Base-by-base conservation (phyloP, 2,329 filamentous ascomycete genomes). In the Trichoderma gracile region DNA sequence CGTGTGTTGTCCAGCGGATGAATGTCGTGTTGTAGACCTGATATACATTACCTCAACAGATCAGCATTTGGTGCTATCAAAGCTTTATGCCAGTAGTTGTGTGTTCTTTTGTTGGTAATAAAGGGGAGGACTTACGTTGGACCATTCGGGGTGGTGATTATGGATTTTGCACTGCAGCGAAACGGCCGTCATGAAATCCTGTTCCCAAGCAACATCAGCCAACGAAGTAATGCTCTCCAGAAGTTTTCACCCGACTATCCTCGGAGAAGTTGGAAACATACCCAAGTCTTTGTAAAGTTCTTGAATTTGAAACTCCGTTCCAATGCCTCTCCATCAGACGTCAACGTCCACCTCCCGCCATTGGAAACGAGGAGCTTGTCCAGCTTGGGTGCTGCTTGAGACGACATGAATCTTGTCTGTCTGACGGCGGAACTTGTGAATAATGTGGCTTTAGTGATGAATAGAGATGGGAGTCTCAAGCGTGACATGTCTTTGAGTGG, bases 61-160 rank as follows among this genome's bases (percentile, higher is more conserved):
- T 30, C 8, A 30, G 27, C 27, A 30, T 30, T 9, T 30, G 27
- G 5, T 30, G 27, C 25, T 25, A 3, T 25, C 5, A 25, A 25
- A 25, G 25, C 25, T 25, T 25, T 25, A 3, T 3, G 25, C 25
- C 25, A 30, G 27, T 7, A 30, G 27, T 30, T 30, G 27, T 9
- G 27, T 30, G 27, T 5, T 7, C 7, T 30, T 27, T 30, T 30
- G 3, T 8, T 7, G 8, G 7, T 5, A 8, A 30, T 1, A 30
- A 30, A 30, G 8, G 27, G 27, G 27, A 30, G 27, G 5, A 73
- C 80, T 68, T 76, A 88, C 88, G 71, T 92, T 92, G 2, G 87
- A 88, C 89, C 89, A 92, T 74, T 92, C 89, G 0, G 89, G 89
- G 71, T 92, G 89, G 73, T 92, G 89, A 69, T 86, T 89, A 71